These are phyloP conservation scores for Euphorbia lathyris DNA, from an alignment of 345 rosid species.

Conservation along the genomic window DNA sequence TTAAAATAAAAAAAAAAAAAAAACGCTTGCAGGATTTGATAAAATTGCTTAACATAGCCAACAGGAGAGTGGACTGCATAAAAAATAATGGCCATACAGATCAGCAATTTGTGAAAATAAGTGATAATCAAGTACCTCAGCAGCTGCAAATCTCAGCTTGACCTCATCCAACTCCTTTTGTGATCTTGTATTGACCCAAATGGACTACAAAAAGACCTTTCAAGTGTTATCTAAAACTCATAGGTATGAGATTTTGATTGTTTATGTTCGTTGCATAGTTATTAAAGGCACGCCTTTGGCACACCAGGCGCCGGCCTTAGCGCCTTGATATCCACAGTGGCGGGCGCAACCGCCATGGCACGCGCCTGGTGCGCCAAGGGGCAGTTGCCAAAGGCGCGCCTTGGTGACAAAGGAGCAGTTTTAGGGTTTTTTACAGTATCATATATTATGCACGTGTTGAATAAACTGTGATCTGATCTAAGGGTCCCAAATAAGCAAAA, in stretches of 20 bases:
- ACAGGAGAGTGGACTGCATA: not conserved
- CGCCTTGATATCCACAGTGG: too few species aligned
- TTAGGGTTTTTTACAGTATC: too few species aligned
- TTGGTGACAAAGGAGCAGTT: too few species aligned
- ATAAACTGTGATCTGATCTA: too few species aligned
- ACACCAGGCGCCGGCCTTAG: too few species aligned
- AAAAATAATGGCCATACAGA: not conserved
- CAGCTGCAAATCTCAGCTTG: slow-evolving; percentile 93
- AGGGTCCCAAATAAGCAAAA: too few species aligned
- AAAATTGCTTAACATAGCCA: not conserved
- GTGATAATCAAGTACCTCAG: slow-evolving; percentile 54
- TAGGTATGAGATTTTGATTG: not conserved
- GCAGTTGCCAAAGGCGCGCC: too few species aligned
- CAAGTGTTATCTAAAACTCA: not conserved
- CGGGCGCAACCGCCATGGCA: too few species aligned
- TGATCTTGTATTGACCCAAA: slow-evolving; percentile 75
- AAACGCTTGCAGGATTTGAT: not conserved
- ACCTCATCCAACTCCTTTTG: slow-evolving; percentile 90
- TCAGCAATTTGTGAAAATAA: slow-evolving; percentile 5
- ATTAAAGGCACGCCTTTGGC: too few species aligned
- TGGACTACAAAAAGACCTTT: slow-evolving; percentile 53
- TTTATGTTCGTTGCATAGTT: not conserved
- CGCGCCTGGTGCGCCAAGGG: too few species aligned
- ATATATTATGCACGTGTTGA: too few species aligned
- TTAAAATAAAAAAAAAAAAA: not conserved